phyloP scores from a whole-genome alignment of 305 asterid genomes.

The Rubia tinctorum region DNA sequence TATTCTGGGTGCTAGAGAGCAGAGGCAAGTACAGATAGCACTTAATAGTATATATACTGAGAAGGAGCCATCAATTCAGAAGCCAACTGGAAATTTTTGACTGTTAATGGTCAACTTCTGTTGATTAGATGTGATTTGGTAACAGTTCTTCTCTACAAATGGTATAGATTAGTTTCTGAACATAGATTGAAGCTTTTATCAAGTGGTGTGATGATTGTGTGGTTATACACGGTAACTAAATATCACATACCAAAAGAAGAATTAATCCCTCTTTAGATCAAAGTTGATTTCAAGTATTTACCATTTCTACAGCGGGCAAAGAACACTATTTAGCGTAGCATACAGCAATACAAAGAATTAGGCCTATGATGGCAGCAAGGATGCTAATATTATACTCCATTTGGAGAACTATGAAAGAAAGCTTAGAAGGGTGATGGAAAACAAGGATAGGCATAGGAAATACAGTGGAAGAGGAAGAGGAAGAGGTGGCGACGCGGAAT shows the following conservation, averaged over 20 bases:
- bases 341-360: slow-evolving; percentile 18
- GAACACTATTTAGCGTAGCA: background rate
- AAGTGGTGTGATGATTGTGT: no score
- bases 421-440: slow-evolving; percentile 30
- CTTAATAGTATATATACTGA: background rate
- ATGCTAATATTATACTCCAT: slow-evolving; percentile 1
- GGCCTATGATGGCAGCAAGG: slow-evolving; percentile 8
- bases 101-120: background rate
- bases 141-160: no score
- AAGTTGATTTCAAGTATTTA: slow-evolving; percentile 6
- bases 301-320: background rate
- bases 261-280: background rate
- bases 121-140: no score
- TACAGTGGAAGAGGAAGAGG: slow-evolving; percentile 23
- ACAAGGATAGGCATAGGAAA: slow-evolving; percentile 31
- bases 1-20: background rate
- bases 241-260: background rate
- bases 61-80: background rate
- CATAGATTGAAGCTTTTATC: no score
- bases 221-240: background rate
- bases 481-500: slow-evolving; percentile 40
- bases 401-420: slow-evolving; percentile 18
- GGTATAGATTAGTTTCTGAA: no score
- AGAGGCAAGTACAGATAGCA: background rate
- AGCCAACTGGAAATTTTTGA: background rate